Evolutionary conservation across 176 grass and related monocot species (phyloP), one percentile per base, ranked within the genome.

Genomic region (Aegilops longissima): DNA sequence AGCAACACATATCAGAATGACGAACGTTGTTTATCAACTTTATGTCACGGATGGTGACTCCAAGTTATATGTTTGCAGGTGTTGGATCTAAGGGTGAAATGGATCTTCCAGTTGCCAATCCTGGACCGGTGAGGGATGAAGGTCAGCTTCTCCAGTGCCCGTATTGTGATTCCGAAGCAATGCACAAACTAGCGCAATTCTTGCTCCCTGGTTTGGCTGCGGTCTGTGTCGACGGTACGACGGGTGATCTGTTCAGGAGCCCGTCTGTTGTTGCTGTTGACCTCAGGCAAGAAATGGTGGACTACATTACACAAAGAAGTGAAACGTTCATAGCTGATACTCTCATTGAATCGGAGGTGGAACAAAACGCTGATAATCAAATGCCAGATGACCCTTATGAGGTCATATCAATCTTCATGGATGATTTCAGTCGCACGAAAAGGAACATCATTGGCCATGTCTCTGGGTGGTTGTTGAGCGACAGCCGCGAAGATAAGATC

Each of bases 401-500:
- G 82, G 90, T 92, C 11, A 68, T 95, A 11, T 92, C 91, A 0
- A 86, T 92, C 38, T 92, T 98, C 79, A 92, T 95, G 82, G 93
- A 98, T 24, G 93, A 98, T 54, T 98, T 98, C 67, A 85, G 83
- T 17, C 62, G 85, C 27, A 89, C 92, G 1, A 98, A 98, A 69
- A 93, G 93, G 42, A 98, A 95, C 79, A 93, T 98, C 21, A 93
- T 95, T 6, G 87, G 93, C 51, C 88, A 94, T 66, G 96, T 98
- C 58, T 95, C 96, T 39, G 91, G 89, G 73, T 98, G 96, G 93
- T 47, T 98, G 49, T 36, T 95, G 59, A 95, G 88, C 7, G 92
- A 98, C 42, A 94, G 51, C 67, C 93, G 93, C 2, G 96, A 98
- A 51, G 96, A 98, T 18, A 98, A 98, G 90, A 95, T 98, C 49